Conservation (phyloP, 192 early-diverging fungal species). For the Chytriomyces sp. region DNA sequence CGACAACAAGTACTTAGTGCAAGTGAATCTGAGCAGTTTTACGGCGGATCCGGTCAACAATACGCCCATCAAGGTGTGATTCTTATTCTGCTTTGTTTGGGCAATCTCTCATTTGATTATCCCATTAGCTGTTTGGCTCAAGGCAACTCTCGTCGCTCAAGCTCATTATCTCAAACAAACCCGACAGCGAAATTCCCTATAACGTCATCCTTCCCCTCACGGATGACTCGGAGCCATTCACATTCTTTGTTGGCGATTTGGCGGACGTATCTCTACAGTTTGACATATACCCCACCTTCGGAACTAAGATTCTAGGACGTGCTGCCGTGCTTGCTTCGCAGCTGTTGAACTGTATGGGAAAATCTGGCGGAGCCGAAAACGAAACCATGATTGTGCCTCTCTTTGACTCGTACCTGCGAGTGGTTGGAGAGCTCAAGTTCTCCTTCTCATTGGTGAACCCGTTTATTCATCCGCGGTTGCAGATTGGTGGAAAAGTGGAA, state of each 20-base stretch:
- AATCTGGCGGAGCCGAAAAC: slow-evolving; percentile 32
- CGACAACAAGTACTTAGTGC: slow-evolving; percentile 85
- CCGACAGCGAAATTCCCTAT: slow-evolving; percentile 88
- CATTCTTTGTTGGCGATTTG: slow-evolving; percentile 76
- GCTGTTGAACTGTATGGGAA: slow-evolving; percentile 43
- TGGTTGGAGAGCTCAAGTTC: slow-evolving; percentile 89
- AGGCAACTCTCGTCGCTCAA: slow-evolving; percentile 70
- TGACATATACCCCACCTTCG: slow-evolving; percentile 96
- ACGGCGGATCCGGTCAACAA: slow-evolving; percentile 9
- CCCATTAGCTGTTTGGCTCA: slow-evolving; percentile 40
- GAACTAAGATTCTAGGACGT: slow-evolving; percentile 88
- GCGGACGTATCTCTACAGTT: slow-evolving; percentile 83
- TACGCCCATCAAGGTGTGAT: slow-evolving; percentile 36
- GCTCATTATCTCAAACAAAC: slow-evolving; percentile 84
- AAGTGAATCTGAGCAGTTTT: slow-evolving; percentile 59
- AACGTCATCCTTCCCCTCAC: slow-evolving; percentile 87
- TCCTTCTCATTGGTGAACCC: slow-evolving; percentile 82
- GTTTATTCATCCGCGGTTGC: slow-evolving; percentile 83
- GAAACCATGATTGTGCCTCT: slow-evolving; percentile 66
- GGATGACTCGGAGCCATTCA: slow-evolving; percentile 78
- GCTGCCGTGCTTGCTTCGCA: slow-evolving; percentile 77
- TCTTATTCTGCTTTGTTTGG: not conserved
- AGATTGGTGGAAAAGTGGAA: slow-evolving; percentile 94
- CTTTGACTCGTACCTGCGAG: slow-evolving; percentile 86
- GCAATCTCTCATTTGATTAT: not conserved